Percentiles rank a stretch among this genome's conserved stretches.
Conservation (phyloP, 2,329 filamentous ascomycete genomes). For the Fusarium nanum region DNA sequence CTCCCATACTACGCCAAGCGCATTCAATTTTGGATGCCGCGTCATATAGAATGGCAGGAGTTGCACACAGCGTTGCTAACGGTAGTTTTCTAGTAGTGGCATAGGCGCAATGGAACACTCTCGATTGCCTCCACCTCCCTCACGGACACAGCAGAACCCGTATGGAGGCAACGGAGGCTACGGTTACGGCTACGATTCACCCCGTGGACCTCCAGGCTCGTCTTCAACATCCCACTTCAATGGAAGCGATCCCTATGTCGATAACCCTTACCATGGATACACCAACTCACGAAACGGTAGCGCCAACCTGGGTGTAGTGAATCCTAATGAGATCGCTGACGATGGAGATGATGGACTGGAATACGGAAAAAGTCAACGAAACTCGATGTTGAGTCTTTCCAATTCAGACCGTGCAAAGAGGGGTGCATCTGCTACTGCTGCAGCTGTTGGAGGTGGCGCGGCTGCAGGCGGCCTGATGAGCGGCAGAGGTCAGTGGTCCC, state of each 20-base stretch:
- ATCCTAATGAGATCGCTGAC: constrained; percentile 84
- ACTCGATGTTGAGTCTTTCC: constrained; percentile 70
- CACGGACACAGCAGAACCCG: constrained; percentile 47
- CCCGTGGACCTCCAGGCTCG: constrained; percentile 29
- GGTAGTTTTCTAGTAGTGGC: constrained; percentile 72
- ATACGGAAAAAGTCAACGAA: constrained; percentile 61
- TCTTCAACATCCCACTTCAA: constrained; percentile 34
- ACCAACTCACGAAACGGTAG: constrained; percentile 57
- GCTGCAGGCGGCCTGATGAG: constrained; percentile 55
- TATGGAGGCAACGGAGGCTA: constrained; percentile 43
- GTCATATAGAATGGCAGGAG: constrained; percentile 74
- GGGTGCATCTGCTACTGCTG: constrained; percentile 52
- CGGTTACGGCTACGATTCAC: constrained; percentile 44
- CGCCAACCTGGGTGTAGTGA: constrained; percentile 68
- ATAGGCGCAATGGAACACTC: constrained; percentile 67
- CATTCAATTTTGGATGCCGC: constrained; percentile 76
- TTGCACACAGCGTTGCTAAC: constrained; percentile 74
- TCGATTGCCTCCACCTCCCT: constrained; percentile 54
- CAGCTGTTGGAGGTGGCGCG: constrained; percentile 58
- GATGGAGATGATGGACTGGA: constrained; percentile 88
- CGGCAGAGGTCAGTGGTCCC: constrained; percentile 41
- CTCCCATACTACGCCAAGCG: constrained; percentile 63
- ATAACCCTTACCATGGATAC: constrained; percentile 75
- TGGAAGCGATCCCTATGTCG: constrained; percentile 61
- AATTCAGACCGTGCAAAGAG: constrained; percentile 53